Conservation (phyloP, 495 filamentous ascomycete genomes). For the Bathelium albidoporum region DNA sequence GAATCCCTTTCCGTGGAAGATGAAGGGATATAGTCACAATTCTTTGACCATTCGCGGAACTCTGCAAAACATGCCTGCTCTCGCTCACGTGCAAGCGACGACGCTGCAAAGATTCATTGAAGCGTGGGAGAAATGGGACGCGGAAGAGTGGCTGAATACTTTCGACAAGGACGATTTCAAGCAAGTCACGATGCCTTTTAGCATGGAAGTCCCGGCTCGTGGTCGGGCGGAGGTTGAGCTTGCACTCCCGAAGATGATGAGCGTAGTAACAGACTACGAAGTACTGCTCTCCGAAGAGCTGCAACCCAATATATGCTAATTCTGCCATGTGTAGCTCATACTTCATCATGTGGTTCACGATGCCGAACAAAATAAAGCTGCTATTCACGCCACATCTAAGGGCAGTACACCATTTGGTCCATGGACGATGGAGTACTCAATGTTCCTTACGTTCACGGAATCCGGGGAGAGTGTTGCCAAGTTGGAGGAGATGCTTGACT, state of each 20-base stretch:
- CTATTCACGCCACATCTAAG: not conserved
- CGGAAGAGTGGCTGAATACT: no score
- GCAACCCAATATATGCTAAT: not conserved
- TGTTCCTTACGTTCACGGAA: slow-evolving; percentile 7
- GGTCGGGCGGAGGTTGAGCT: not conserved
- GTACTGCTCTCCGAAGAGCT: not conserved
- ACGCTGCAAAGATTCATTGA: not conserved
- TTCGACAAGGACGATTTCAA: not conserved
- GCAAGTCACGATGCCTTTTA: not conserved
- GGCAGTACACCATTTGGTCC: slow-evolving; percentile 6
- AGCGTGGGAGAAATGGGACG: not conserved
- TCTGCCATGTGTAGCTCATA: slow-evolving; percentile 52
- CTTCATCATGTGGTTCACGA: slow-evolving; percentile 7
- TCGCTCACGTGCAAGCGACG: not conserved
- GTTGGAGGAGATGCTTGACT: slow-evolving; percentile 8
- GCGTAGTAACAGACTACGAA: not conserved
- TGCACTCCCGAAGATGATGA: not conserved
- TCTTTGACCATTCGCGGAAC: no score
- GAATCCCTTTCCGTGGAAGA: no score
- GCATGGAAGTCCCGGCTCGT: no score
- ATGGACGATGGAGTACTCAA: slow-evolving; percentile 8
- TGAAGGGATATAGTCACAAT: no score
- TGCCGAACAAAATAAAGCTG: not conserved
- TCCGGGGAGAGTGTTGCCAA: not conserved
- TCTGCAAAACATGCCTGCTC: not conserved